Percentiles rank a stretch among this genome's conserved stretches.
phyloP scores from a whole-genome alignment of 257 asterid species.

The Solanum ahanhuiri region DNA sequence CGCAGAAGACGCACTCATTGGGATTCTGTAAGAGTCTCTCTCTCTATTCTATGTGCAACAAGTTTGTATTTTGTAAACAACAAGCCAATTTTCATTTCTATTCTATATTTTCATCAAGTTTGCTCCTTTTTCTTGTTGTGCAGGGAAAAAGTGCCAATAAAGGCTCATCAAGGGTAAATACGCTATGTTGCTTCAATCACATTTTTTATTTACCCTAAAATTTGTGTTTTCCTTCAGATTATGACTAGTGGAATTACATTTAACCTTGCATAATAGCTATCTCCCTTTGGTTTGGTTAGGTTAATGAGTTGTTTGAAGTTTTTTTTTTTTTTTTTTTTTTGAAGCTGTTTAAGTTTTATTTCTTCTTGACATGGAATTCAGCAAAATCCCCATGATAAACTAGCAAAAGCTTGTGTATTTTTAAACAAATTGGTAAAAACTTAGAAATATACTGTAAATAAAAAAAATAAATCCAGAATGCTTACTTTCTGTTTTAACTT shows the following conservation, averaged over 20 bases:
- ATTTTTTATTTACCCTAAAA: not conserved
- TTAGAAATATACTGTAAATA: not conserved
- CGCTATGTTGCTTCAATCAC: not conserved
- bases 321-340: not conserved
- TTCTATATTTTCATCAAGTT: not conserved
- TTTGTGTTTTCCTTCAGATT: not conserved
- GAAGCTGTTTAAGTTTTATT: not conserved
- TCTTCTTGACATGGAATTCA: not conserved
- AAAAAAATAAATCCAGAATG: not conserved
- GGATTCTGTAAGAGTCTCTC: slow-evolving; percentile 43
- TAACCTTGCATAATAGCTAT: not conserved
- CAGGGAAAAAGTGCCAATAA: slow-evolving; percentile 37
- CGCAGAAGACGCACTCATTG: slow-evolving; percentile 53
- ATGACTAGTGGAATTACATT: not conserved
- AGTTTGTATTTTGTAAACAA: not conserved
- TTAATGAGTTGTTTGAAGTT: not conserved
- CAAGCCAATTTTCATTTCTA: not conserved
- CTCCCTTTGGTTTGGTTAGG: not conserved
- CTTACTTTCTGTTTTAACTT: not conserved
- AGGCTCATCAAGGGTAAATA: slow-evolving; percentile 35
- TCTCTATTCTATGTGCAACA: not conserved
- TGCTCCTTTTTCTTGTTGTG: slow-evolving; percentile 9
- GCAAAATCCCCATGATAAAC: not conserved
- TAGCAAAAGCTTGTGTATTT: not conserved
- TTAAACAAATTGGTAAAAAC: not conserved